Evolutionary conservation across 2,329 filamentous ascomycete genomes (phyloP).

Genomic region (Blastomyces silverae): DNA sequence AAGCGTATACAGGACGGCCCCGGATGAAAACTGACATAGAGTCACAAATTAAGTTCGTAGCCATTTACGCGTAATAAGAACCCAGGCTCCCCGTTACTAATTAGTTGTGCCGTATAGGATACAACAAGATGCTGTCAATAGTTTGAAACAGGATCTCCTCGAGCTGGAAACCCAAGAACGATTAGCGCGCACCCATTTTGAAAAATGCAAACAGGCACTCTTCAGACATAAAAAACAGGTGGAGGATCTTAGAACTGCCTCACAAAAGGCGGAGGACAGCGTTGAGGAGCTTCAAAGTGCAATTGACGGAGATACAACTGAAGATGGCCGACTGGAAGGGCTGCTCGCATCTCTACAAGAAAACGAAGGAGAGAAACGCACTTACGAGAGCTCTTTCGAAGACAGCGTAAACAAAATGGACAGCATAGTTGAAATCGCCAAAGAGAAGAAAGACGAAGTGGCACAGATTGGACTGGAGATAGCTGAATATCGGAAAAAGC

Average conservation of each 20-base stretch:
- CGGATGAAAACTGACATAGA: slow-evolving; percentile 77
- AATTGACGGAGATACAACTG: slow-evolving; percentile 51
- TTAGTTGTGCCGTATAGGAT: slow-evolving; percentile 27
- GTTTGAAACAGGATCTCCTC: slow-evolving; percentile 51
- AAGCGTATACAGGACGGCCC: slow-evolving; percentile 48
- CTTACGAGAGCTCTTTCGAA: slow-evolving; percentile 41
- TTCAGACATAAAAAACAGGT: slow-evolving; percentile 44
- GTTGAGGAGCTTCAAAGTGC: slow-evolving; percentile 62
- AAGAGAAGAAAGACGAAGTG: slow-evolving; percentile 33
- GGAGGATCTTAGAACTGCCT: slow-evolving; percentile 48
- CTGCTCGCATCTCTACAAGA: slow-evolving; percentile 55
- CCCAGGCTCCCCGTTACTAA: not conserved
- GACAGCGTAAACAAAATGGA: slow-evolving; percentile 46
- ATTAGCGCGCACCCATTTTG: slow-evolving; percentile 44
- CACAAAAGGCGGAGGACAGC: slow-evolving; percentile 56
- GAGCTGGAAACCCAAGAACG: slow-evolving; percentile 48
- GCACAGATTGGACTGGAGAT: slow-evolving; percentile 8
- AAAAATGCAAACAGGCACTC: slow-evolving; percentile 47
- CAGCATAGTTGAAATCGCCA: slow-evolving; percentile 36
- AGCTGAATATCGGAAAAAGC: not conserved
- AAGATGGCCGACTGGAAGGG: slow-evolving; percentile 58
- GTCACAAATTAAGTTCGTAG: slow-evolving; percentile 53
- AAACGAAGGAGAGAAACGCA: slow-evolving; percentile 44
- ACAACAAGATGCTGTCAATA: slow-evolving; percentile 45
- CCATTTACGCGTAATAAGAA: not conserved